These are phyloP conservation scores for Xylariales sp. DNA, from an alignment of 2,329 filamentous ascomycete species.

Conservation along the genomic window DNA sequence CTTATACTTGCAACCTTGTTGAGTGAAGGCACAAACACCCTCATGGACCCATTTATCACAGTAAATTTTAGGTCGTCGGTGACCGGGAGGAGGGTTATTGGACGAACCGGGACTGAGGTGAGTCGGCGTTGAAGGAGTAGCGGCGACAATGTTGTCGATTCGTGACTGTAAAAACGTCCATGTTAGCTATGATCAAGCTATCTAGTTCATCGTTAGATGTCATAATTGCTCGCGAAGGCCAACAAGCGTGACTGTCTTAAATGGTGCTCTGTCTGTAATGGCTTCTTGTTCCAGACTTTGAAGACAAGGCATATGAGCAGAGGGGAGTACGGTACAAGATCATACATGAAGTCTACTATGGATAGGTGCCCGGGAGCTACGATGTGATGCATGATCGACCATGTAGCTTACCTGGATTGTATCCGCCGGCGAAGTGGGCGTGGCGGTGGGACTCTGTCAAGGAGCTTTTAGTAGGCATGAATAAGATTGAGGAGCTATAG, in stretches of 20 bases:
- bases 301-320: not conserved
- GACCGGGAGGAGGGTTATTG: constrained; percentile 12
- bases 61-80: constrained; percentile 70
- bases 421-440: constrained; percentile 44
- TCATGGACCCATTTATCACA: constrained; percentile 92
- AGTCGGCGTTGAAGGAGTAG: constrained; percentile 46
- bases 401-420: constrained; percentile 50
- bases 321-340: constrained; percentile 18
- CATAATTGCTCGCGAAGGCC: not conserved
- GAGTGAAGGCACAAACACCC: constrained; percentile 84
- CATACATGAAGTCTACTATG: constrained; percentile 29
- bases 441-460: constrained; percentile 42
- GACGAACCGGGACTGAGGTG: constrained; percentile 15
- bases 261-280: constrained; percentile 14
- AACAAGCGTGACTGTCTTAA: not conserved
- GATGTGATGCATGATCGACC: constrained; percentile 31
- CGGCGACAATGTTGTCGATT: constrained; percentile 54
- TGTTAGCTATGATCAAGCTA: constrained; percentile 16
- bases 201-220: not conserved
- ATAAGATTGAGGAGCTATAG: not conserved
- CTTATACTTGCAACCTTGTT: constrained; percentile 89
- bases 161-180: constrained; percentile 44
- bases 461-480: constrained; percentile 26
- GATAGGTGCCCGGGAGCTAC: constrained; percentile 27
- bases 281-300: not conserved